These are phyloP conservation scores for Diplodia mutila DNA, from an alignment of 2,329 filamentous ascomycete species.

Conservation along the genomic window DNA sequence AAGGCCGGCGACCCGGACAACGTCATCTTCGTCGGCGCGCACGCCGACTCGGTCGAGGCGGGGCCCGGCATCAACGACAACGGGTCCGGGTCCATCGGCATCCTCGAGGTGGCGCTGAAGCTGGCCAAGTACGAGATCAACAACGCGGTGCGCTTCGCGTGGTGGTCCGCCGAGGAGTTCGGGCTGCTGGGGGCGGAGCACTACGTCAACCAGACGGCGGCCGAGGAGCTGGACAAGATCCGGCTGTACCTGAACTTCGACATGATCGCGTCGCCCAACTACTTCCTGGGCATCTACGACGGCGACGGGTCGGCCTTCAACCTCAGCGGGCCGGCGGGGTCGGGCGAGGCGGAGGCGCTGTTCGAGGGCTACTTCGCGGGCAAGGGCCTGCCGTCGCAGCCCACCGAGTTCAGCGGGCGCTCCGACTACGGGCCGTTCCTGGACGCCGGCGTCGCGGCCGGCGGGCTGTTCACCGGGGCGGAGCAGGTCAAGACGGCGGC, in stretches of 20 bases:
- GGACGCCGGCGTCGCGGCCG: constrained; percentile 70
- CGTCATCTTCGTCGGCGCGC: constrained; percentile 62
- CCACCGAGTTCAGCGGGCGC: constrained; percentile 74
- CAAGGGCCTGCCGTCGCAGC: constrained; percentile 69
- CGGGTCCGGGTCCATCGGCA: constrained; percentile 67
- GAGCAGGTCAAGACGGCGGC: constrained; percentile 74
- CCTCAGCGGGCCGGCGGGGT: constrained; percentile 62
- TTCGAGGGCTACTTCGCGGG: constrained; percentile 69
- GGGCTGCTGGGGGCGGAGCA: constrained; percentile 65
- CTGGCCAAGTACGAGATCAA: constrained; percentile 73
- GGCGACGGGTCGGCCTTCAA: constrained; percentile 61
- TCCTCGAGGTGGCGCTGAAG: constrained; percentile 63
- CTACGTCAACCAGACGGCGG: constrained; percentile 55
- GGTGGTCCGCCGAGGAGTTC: constrained; percentile 67
- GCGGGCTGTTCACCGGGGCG: constrained; percentile 77
- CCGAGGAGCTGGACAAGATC: constrained; percentile 60
- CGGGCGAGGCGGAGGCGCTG: constrained; percentile 68
- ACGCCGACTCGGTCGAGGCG: constrained; percentile 64
- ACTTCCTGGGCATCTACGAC: constrained; percentile 59
- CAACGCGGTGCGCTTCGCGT: constrained; percentile 69
- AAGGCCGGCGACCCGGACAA: constrained; percentile 63
- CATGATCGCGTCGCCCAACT: constrained; percentile 71
- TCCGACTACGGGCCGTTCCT: constrained; percentile 83
- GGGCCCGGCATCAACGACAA: constrained; percentile 79
- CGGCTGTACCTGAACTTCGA: constrained; percentile 72